phyloP scores from a whole-genome alignment of 23 red algal genomes.

The Gracilaria caudata region DNA sequence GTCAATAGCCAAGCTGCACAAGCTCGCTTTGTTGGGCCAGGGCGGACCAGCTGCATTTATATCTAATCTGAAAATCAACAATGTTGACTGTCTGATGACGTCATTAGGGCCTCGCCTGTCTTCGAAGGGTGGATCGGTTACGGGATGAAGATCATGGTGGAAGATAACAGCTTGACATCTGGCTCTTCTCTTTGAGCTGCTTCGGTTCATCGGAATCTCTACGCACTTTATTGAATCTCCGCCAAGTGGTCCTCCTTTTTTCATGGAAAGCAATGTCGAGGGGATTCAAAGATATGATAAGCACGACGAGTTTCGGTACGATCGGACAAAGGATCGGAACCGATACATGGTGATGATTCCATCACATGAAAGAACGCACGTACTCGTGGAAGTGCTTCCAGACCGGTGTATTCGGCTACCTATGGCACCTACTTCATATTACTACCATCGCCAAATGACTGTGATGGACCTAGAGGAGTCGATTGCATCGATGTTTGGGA shows the following conservation, averaged over 20 bases:
- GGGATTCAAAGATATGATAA: too few relatives aligned
- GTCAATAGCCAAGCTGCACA: neutral
- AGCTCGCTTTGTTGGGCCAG: neutral
- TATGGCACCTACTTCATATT: neutral
- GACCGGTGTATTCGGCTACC: neutral
- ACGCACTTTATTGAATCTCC: too few relatives aligned
- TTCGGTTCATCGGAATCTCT: too few relatives aligned
- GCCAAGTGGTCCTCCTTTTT: too few relatives aligned
- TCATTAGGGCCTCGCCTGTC: too few relatives aligned
- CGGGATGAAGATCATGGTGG: too few relatives aligned
- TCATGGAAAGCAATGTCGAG: neutral
- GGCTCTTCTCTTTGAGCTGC: too few relatives aligned
- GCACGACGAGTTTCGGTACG: too few relatives aligned
- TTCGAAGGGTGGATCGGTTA: too few relatives aligned
- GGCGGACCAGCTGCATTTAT: neutral
- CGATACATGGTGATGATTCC: conserved; percentile 1
- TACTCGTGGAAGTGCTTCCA: neutral
- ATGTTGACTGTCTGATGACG: too few relatives aligned
- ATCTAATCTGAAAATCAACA: neutral
- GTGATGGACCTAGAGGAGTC: neutral
- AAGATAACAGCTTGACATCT: too few relatives aligned
- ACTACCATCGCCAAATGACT: neutral
- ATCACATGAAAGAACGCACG: neutral
- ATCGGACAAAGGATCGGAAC: neutral
- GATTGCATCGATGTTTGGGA: neutral